phyloP scores from a whole-genome alignment of 768 basidiomycete genomes.

The Brasilioporus rufonigricans region DNA sequence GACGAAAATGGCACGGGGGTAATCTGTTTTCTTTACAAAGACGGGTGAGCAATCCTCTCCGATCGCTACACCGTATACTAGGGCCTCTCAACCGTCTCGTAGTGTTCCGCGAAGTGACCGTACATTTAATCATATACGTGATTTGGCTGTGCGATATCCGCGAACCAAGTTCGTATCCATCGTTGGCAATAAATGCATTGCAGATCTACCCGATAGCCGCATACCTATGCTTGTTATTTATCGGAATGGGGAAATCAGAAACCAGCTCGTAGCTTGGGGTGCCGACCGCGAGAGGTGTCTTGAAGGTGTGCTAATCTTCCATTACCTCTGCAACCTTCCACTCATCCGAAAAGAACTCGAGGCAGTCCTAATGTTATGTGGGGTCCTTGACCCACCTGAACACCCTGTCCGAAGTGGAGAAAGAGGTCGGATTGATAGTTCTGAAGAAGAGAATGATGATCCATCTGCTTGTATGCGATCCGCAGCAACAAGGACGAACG shows the following conservation, averaged over 20 bases:
- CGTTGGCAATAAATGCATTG: constrained; percentile 91
- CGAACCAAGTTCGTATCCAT: constrained; percentile 96
- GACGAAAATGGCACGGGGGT: constrained; percentile 83
- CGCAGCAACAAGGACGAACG: constrained; percentile 55
- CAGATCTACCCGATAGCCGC: constrained; percentile 89
- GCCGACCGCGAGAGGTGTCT: constrained; percentile 71
- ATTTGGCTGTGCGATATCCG: constrained; percentile 79
- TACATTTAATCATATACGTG: constrained; percentile 63
- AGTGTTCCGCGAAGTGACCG: constrained; percentile 83
- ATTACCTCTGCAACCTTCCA: neutral
- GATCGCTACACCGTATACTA: neutral
- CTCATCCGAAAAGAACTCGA: constrained; percentile 56
- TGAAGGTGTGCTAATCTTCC: constrained; percentile 56
- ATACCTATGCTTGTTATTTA: constrained; percentile 93
- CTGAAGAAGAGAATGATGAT: constrained; percentile 46
- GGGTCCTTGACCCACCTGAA: constrained; percentile 60
- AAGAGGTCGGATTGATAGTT: constrained; percentile 38
- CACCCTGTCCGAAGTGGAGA: constrained; percentile 32
- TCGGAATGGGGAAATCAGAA: constrained; percentile 84
- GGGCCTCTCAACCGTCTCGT: constrained; percentile 1
- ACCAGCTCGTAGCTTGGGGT: constrained; percentile 84
- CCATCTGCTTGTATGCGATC: constrained; percentile 57
- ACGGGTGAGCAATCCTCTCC: constrained; percentile 59
- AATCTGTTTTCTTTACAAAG: constrained; percentile 93
- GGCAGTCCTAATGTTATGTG: constrained; percentile 60